Base-by-base conservation (phyloP, 1,284 basidiomycete species). In the Naganishia cerealis region DNA sequence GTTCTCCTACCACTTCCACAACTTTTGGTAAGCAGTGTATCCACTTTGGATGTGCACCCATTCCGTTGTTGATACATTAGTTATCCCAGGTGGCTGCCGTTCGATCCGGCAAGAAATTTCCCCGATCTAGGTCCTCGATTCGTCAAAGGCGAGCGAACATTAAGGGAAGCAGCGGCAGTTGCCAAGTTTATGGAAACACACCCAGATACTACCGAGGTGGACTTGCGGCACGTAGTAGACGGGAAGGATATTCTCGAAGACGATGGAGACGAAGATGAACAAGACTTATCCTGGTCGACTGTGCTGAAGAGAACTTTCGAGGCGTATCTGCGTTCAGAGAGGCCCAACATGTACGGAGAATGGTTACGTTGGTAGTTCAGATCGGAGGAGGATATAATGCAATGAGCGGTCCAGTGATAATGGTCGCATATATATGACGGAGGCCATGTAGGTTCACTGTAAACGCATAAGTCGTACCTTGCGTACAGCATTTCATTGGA, bases 231-330 rank as follows among this genome's bases (percentile, higher is more conserved):
- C 39, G 70, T 70, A 40, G 72, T 71, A 38, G 67, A 73, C 16
- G 73, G 73, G 21, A 70, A 69, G 38, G 69, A 72, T 40, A 72
- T 70, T n/a, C 73, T 71, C 36, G 72, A 73, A 33, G 70, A 70
- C 10, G 59, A 58, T 16, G 67, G 65, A 46, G 48, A 42, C 53
- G 78, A 78, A 52, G 81, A 83, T 70, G 86, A 87, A 76, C 84
- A 87, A 57, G 94, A 96, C 78, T 81, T 95, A 72, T 87, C 90
- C 75, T 96, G 93, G 93, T 85, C 89, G 29, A 89, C 92, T 8
- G 91, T 94, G 40, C 79, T 95, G 71, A 96, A 96, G 82, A 84
- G 93, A 75, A 93, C 91, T 54, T 95, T 94, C 75, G 93, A 96
- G 81, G 85, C 87, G 38, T 95, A 90, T 79, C 76, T 95, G 67